Base-by-base conservation (phyloP, 2,329 filamentous ascomycete species). In the Aspergillus amoenus region DNA sequence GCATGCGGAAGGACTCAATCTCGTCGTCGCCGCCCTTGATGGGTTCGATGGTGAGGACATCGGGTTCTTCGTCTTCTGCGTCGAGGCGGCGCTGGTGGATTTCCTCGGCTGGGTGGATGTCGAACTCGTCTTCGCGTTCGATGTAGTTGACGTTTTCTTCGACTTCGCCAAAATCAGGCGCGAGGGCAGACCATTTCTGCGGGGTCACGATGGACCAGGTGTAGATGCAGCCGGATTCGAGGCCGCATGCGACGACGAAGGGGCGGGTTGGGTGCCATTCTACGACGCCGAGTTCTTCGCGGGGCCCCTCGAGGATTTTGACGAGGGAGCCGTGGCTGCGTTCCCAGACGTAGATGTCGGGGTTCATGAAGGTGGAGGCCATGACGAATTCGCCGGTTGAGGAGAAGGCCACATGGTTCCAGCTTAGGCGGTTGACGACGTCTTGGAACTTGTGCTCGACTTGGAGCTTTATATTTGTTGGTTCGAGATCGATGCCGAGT, bases 381-480 rank as follows among this genome's bases (percentile, higher is more conserved):
- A 92, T 92, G 41, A 99, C 92, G 71, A 97, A 97, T 75, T 99
- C 94, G 52, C 92, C 93, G 0, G 90, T 94, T 1, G 91, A 89
- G 68, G 91, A 96, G 73, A 99, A 97, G 0, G 93, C 92, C 57
- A 96, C 93, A 69, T 97, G 92, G 69, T 97, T 99, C 94, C 94
- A 99, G 6, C 90, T 92, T 12, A 97, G 79, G 44, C 90, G 87
- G 70, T 99, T 97, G 50, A 99, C 94, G 4, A 97, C 89, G 70
- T 99, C 95, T 73, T 97, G 93, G 68, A 97, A 99, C 71, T 97
- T 97, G 78, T 99, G 94, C 75, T 99, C 93, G 12, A 97, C 85
- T 41, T 94, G 90, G 41, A 99, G 81, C 67, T 93, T 88, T 67
- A 99, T 88, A 27, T 89, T 93, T 66, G 95, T 89, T 18, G 89